Conservation (phyloP, 1,284 basidiomycete species). For the Marasmius oreades region DNA sequence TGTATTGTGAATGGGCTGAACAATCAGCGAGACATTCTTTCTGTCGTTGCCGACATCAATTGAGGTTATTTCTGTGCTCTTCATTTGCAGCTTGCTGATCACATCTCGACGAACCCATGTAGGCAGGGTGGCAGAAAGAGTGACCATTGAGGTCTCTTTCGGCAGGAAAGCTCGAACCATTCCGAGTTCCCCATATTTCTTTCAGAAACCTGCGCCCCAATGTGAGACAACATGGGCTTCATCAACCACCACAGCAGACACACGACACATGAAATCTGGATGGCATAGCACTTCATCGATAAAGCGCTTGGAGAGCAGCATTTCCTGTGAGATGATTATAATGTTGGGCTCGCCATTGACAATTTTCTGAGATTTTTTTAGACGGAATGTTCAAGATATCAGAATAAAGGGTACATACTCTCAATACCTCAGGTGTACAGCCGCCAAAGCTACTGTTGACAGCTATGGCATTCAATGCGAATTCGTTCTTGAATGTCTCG, state of each 20-base stretch:
- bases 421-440: slow-evolving; percentile 14
- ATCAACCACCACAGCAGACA: slow-evolving; percentile 34
- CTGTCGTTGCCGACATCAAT: slow-evolving; percentile 36
- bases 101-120: slow-evolving; percentile 28
- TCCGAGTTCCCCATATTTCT: slow-evolving; percentile 34
- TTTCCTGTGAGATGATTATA: slow-evolving; percentile 36
- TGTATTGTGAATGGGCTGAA: slow-evolving; percentile 33
- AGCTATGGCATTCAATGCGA: slow-evolving; percentile 14
- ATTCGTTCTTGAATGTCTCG: slow-evolving; percentile 14
- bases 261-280: slow-evolving; percentile 18
- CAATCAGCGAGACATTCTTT: slow-evolving; percentile 33
- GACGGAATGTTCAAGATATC: neutral
- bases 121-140: slow-evolving; percentile 37
- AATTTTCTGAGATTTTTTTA: slow-evolving; percentile 23
- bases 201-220: slow-evolving; percentile 39
- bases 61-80: slow-evolving; percentile 14
- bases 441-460: slow-evolving; percentile 18
- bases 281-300: slow-evolving; percentile 29
- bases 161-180: slow-evolving; percentile 33
- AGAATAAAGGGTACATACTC: slow-evolving; percentile 6
- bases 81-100: slow-evolving; percentile 29
- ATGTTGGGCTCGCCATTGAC: slow-evolving; percentile 28
- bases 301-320: slow-evolving; percentile 31
- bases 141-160: slow-evolving; percentile 28
- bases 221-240: slow-evolving; percentile 39